Evolutionary conservation across 768 basidiomycete genomes (phyloP).

Genomic region (Pisolithus sp.): DNA sequence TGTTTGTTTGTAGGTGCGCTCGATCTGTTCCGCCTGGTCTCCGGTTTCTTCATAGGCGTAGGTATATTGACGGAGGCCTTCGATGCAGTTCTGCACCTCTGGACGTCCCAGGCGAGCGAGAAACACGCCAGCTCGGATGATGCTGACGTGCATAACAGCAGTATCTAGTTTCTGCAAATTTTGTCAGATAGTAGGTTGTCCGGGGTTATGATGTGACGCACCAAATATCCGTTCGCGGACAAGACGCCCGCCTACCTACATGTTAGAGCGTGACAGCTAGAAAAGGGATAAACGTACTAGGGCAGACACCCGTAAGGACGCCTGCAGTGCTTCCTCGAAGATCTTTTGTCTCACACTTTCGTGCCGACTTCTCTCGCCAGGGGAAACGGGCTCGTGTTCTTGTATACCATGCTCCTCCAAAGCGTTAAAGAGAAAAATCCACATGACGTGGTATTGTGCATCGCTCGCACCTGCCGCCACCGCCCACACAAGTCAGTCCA

Average conservation of each 20-base stretch:
- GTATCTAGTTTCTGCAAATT: constrained; percentile 62
- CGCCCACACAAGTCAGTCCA: background rate
- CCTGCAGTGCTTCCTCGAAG: constrained; percentile 76
- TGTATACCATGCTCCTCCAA: constrained; percentile 80
- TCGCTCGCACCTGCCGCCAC: constrained; percentile 60
- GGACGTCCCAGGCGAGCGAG: constrained; percentile 78
- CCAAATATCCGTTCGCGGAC: constrained; percentile 82
- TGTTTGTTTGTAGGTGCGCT: constrained; percentile 40
- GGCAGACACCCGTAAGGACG: constrained; percentile 84
- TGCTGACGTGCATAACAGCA: constrained; percentile 83
- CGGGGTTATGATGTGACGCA: constrained; percentile 29
- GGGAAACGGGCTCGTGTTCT: constrained; percentile 36
- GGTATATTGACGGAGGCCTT: constrained; percentile 83
- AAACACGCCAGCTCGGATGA: constrained; percentile 76
- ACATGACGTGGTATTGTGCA: constrained; percentile 88
- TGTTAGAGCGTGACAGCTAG: background rate
- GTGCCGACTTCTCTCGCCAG: constrained; percentile 48
- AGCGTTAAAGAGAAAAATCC: constrained; percentile 78
- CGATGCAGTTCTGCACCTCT: constrained; percentile 79
- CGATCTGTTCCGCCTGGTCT: constrained; percentile 66
- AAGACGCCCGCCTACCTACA: constrained; percentile 64
- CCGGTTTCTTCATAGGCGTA: constrained; percentile 82
- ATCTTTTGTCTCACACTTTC: constrained; percentile 64
- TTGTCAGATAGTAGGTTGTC: constrained; percentile 7
- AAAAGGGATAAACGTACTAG: constrained; percentile 42